Percentiles rank a stretch among this genome's conserved stretches.
These are phyloP conservation scores for Hypomontagnella monticulosa DNA, from an alignment of 495 filamentous ascomycete genomes.

Conservation along the genomic window DNA sequence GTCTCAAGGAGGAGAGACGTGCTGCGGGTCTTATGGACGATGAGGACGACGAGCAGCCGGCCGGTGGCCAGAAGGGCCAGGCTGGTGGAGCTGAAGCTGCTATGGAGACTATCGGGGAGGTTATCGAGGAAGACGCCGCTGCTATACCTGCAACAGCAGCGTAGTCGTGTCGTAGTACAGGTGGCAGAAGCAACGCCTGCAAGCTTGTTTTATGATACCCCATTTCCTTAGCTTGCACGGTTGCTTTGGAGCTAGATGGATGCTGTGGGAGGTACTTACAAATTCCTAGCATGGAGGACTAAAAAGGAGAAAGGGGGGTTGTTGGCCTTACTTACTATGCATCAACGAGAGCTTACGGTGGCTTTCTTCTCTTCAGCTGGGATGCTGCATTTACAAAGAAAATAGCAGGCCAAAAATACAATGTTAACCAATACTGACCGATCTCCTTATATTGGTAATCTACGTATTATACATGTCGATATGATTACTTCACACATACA, in stretches of 20 bases:
- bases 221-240: conserved; percentile 35
- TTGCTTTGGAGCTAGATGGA: background rate
- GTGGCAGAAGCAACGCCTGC: conserved; percentile 1
- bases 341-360: background rate
- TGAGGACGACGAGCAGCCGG: conserved; percentile 42
- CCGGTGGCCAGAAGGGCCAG: conserved; percentile 45
- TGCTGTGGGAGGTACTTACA: background rate
- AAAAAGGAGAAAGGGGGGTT: background rate
- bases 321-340: background rate
- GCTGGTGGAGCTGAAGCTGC: conserved; percentile 35
- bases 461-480: no score
- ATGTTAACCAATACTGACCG: no score
- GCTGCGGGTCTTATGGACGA: conserved; percentile 46
- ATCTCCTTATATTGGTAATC: no score
- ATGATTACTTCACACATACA: no score
- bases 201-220: conserved; percentile 38
- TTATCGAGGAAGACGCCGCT: conserved; percentile 15
- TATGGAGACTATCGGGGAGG: conserved; percentile 34
- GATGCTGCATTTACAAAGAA: no score
- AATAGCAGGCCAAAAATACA: no score
- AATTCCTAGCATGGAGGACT: conserved; percentile 1
- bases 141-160: background rate
- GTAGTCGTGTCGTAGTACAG: background rate
- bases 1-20: conserved; percentile 52
- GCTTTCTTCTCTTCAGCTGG: no score